Conservation (phyloP, 2,329 filamentous ascomycete genomes). For the Talaromyces pinophilus region DNA sequence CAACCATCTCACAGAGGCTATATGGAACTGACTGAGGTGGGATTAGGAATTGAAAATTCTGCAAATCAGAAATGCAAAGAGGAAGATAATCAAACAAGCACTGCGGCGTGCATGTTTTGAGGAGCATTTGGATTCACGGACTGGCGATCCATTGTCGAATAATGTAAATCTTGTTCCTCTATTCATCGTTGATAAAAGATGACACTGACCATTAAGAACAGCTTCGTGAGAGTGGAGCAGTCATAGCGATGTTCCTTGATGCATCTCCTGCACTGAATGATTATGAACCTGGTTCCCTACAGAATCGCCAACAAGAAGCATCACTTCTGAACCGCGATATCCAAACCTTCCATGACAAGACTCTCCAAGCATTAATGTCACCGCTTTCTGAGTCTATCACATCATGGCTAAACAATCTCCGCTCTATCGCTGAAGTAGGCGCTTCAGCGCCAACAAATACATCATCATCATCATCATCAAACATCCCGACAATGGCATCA, state of each 20-base stretch:
- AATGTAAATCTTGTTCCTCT: not conserved
- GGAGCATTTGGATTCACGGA: not conserved
- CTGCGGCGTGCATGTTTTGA: conserved; percentile 31
- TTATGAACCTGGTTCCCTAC: not conserved
- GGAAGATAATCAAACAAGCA: conserved; percentile 36
- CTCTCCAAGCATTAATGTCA: conserved; percentile 30
- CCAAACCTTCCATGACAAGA: conserved; percentile 37
- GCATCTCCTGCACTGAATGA: conserved; percentile 28
- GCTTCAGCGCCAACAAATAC: not conserved
- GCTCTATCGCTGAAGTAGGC: conserved; percentile 30
- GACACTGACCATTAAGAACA: conserved; percentile 28
- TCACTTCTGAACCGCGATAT: conserved; percentile 40
- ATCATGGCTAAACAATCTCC: conserved; percentile 32
- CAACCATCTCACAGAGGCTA: too few relatives aligned
- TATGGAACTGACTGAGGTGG: not conserved
- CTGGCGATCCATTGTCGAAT: not conserved
- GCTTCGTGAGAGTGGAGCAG: conserved; percentile 38
- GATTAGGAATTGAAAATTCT: conserved; percentile 39
- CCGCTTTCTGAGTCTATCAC: conserved; percentile 33
- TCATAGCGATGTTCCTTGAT: conserved; percentile 43
- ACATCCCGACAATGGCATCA: conserved; percentile 15
- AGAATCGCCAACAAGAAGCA: not conserved
- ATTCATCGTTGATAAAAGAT: not conserved
- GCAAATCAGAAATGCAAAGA: conserved; percentile 37
- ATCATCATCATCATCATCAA: conserved; percentile 24